Evolutionary conservation across 345 rosid species (phyloP), one percentile per base, ranked within the genome.

Genomic region (Acer campestre): DNA sequence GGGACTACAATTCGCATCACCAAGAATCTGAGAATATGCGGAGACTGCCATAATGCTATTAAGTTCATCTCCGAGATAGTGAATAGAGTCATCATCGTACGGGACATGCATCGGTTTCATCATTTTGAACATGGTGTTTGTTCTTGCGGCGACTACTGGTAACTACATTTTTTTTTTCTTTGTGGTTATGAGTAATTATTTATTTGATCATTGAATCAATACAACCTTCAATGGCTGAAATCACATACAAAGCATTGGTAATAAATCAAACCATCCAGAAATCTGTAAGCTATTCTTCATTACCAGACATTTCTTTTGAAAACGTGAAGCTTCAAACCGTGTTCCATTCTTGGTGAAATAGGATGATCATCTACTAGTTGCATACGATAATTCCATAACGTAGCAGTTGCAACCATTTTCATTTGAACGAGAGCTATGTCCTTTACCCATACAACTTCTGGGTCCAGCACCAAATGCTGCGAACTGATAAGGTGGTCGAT

Each of bases 401-500:
- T 3, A 3, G 77, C 27, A 14, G 55, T 55, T 1, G 76, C 78
- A n/a, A 75, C 22, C 3, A 58, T 62, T 65, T 80, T 80, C 68
- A 80, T 75, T 49, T 77, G 79, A 23, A 66, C 48, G 55, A 80
- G 48, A 23, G 79, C 38, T 20, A 73, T 56, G 7, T 80, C 74
- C 17, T 74, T 74, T 78, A 0, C 80, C 86, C n/a, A 83, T 40
- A 42, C 80, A 80, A 20, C 75, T 84, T 49, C 80, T 80, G 0
- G 82, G 82, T 23, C 84, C 82, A 61, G 84, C 49, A 72, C 68
- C 46, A 23, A 80, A 80, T 1, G 78, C 65, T 1, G 72, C 16
- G 59, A 49, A 77, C 53, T 74, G 78, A 72, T 77, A 61, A 38
- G 81, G 67, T n/a, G 86, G 83, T 1, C 77, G 76, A 4, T 73